phyloP scores from a whole-genome alignment of 2,329 filamentous ascomycete genomes.

The Venturia asperata region DNA sequence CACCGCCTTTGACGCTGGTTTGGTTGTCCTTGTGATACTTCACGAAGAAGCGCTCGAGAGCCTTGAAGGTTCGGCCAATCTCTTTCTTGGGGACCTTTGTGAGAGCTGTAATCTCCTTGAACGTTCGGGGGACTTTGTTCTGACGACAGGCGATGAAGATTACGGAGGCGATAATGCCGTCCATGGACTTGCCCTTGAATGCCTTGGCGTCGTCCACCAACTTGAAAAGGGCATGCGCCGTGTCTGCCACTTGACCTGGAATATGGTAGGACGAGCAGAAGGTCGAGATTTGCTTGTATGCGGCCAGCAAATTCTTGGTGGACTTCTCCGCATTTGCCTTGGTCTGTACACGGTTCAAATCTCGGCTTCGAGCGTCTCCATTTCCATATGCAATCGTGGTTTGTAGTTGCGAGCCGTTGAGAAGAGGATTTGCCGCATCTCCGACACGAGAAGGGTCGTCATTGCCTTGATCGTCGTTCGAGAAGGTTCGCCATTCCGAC shows the following conservation, averaged over 20 bases:
- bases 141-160: conserved; percentile 97
- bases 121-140: conserved; percentile 72
- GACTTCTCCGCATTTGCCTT: conserved; percentile 74
- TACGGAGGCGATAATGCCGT: conserved; percentile 89
- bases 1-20: conserved; percentile 31
- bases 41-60: conserved; percentile 79
- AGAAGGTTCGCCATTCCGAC: conserved; percentile 97
- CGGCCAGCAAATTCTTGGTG: conserved; percentile 72
- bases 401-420: conserved; percentile 83
- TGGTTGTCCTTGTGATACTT: conserved; percentile 43
- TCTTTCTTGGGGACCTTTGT: conserved; percentile 96
- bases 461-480: conserved; percentile 92
- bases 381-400: conserved; percentile 83
- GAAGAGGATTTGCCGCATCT: conserved; percentile 81
- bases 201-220: conserved; percentile 85
- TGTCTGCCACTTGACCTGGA: conserved; percentile 73
- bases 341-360: conserved; percentile 77
- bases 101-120: conserved; percentile 87
- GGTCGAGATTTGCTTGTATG: conserved; percentile 80
- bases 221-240: conserved; percentile 93
- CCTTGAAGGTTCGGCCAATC: conserved; percentile 92
- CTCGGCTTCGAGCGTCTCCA: conserved; percentile 60
- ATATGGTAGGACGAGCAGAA: conserved; percentile 81
- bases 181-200: conserved; percentile 92
- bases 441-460: conserved; percentile 98